Base-by-base conservation (phyloP, 305 asterid species). In the Nicotiana rustica region DNA sequence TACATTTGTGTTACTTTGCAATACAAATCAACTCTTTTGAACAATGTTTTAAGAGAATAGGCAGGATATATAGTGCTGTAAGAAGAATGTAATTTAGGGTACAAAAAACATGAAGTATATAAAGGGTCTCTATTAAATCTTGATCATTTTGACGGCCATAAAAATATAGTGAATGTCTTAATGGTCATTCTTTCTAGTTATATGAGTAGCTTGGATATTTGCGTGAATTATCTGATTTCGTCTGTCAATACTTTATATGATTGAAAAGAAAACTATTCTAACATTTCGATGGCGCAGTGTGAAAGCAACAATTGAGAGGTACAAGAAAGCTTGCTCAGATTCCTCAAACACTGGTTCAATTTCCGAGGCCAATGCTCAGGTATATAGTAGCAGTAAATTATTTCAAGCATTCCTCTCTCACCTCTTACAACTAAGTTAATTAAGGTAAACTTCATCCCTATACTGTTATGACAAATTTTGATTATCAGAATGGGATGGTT, bases 291-390 rank as follows among this genome's bases (percentile, higher is more conserved):
- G 83, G n/a, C 82, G 61, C 90, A 94, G 98, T 89, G 98, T 92
- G 66, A 94, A 93, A 87, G 97, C 84, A 82, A 94, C 98, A 82
- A 92, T 94, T 77, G 95, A 94, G 29, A 88, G 97, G 95, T 94
- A 94, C 97, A 94, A 94, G 92, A 94, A 91, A 86, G 93, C 92
- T 78, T 88, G 89, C 83, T 89, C 98, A 65, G 95, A 94, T 87
- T 85, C 98, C 81, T 64, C 93, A 47, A 88, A 83, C 47, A 89
- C 86, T 79, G 94, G 93, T 67, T 91, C 94, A 36, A 81, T 89
- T 82, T 90, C 97, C 69, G 98, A 94, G 88, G 91, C 93, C 79
- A 94, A 92, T 85, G 92, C 95, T 89, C 98, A 94, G 96, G 98
- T 94, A 25, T 25, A 25, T 25, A 41, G 10, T 41, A 41, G 10